Evolutionary conservation across 1,284 basidiomycete species (phyloP).

Genomic region (Kalmanozyma brasiliensis): DNA sequence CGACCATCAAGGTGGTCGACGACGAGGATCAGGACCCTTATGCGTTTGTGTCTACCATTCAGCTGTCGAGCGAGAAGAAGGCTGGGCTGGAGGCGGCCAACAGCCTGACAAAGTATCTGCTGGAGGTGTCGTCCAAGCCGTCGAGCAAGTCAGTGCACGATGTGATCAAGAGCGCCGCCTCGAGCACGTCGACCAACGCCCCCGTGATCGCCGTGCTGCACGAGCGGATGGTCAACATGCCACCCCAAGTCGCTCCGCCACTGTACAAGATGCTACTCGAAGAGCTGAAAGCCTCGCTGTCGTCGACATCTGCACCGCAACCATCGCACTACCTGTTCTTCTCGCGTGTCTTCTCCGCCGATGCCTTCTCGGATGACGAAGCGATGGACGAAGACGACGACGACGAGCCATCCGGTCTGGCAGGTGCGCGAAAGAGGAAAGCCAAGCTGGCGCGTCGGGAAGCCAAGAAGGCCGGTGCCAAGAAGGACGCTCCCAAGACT

Average conservation of each 20-base stretch:
- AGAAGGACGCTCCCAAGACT: slow-evolving; percentile 39
- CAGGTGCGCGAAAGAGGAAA: slow-evolving; percentile 55
- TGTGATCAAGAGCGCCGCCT: slow-evolving; percentile 32
- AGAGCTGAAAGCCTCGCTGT: slow-evolving; percentile 38
- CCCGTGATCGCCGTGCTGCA: slow-evolving; percentile 58
- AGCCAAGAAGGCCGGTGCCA: slow-evolving; percentile 48
- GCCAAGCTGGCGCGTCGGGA: slow-evolving; percentile 42
- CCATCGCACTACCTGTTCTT: slow-evolving; percentile 62
- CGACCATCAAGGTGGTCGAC: slow-evolving; percentile 61
- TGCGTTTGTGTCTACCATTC: slow-evolving; percentile 59
- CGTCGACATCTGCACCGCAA: slow-evolving; percentile 13
- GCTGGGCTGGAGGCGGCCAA: slow-evolving; percentile 21
- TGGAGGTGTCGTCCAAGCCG: slow-evolving; percentile 38
- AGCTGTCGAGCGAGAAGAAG: slow-evolving; percentile 28
- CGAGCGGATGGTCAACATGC: slow-evolving; percentile 67
- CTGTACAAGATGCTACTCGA: slow-evolving; percentile 64
- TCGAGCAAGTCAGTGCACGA: slow-evolving; percentile 44
- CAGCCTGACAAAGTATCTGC: slow-evolving; percentile 43
- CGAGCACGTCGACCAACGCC: slow-evolving; percentile 30
- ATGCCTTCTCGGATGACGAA: slow-evolving; percentile 62
- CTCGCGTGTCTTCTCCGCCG: slow-evolving; percentile 62
- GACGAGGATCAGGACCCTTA: slow-evolving; percentile 65
- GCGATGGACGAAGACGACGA: slow-evolving; percentile 58
- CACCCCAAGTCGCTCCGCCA: slow-evolving; percentile 57
- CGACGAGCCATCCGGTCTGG: slow-evolving; percentile 52